Evolutionary conservation across 352 stramenopile genomes (phyloP).

Genomic region (Phytopythium cucurbitacearum): DNA sequence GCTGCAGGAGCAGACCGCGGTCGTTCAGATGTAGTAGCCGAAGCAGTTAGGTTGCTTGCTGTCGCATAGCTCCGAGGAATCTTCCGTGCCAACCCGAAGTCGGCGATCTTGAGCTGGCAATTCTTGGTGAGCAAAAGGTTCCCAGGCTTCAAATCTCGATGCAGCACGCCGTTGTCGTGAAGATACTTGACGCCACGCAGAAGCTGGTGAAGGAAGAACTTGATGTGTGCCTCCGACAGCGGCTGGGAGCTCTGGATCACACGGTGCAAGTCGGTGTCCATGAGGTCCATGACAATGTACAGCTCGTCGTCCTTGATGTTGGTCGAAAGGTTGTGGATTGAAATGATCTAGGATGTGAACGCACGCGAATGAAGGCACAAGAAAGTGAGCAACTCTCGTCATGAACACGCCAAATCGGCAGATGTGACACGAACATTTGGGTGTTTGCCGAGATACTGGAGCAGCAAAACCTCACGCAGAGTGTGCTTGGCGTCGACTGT

Average conservation of each 20-base stretch:
- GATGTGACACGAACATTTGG: constrained; percentile 45
- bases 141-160: constrained; percentile 80
- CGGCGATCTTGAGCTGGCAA: constrained; percentile 76
- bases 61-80: constrained; percentile 19
- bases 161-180: constrained; percentile 71
- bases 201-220: constrained; percentile 93
- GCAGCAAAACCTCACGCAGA: constrained; percentile 81
- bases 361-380: background rate
- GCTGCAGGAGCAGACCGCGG: constrained; percentile 43
- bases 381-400: background rate
- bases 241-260: constrained; percentile 82
- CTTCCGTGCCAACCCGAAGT: constrained; percentile 73
- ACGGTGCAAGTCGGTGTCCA: constrained; percentile 92
- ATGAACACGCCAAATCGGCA: background rate
- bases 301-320: constrained; percentile 91
- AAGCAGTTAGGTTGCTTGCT: background rate
- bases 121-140: constrained; percentile 80
- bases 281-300: constrained; percentile 95
- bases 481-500: constrained; percentile 84
- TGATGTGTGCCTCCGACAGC: constrained; percentile 69
- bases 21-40: constrained; percentile 14
- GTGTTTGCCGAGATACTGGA: constrained; percentile 87
- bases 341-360: constrained; percentile 54
- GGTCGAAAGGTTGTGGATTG: constrained; percentile 71
- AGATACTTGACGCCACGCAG: constrained; percentile 81